Evolutionary conservation across 179 eudicot genomes (phyloP), one percentile per base, ranked within the genome.

Genomic region (Beta macrorhiza): DNA sequence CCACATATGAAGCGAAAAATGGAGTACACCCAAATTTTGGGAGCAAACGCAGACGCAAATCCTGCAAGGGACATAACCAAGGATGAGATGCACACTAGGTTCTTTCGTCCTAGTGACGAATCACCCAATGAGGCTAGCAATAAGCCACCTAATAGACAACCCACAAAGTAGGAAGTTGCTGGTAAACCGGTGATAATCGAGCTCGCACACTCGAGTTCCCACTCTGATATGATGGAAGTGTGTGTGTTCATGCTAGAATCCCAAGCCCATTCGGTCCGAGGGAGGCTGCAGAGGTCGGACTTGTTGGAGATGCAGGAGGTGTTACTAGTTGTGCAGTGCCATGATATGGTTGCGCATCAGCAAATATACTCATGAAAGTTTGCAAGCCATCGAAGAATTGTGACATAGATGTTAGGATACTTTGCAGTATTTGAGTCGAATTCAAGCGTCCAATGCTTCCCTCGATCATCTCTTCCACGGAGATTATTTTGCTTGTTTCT

Each of bases 1-100:
- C 83, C 83, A 69, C 83, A 68, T 0, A 83, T 10, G 59, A 83
- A 79, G 0, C 86, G 79, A 1, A 68, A 70, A 7, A 47, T 72
- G 0, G 86, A 79, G 73, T 83, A 83, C 19, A 83, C 80, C 86
- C 86, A 83, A 1, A 83, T 52, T 10, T 83, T 83, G 10, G 86
- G 86, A 10, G 86, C 37, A 70, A 83, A 69, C 2, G 83, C 32
- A 6, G 83, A 75, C 5, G 80, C 80, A 10, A 83, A 55, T 2
- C 83, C 82, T 2, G 83, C 68, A 3, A 83, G 15, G 58, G 83
- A 83, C 86, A 83, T 79, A 1, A 75, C 57, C 67, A 79, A 8
- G 25, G 73, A 68, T n/a, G 86, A 75, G 13, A 75, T 3, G 17
- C 71, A 51, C 3, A 83, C 56, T 17, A 83, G 73, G 49, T 83